A percentile compares a stretch with the other conserved stretches of the same genome.
Conservation (phyloP, 148 eudicot genomes). For the Dianthus caryophyllus region DNA sequence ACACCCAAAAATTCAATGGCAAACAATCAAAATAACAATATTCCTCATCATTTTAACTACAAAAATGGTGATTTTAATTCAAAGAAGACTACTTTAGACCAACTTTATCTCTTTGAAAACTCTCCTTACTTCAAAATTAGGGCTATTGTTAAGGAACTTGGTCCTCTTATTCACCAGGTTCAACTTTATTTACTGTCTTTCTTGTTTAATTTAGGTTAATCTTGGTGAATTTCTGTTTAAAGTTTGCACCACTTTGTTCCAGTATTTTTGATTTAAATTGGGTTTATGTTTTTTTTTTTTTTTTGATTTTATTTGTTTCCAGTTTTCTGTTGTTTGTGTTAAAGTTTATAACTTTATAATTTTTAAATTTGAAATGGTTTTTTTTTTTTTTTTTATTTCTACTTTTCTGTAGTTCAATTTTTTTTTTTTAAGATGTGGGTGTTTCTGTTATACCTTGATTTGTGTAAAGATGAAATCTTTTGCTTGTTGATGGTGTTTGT, state of each 20-base stretch:
- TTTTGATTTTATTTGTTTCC: too few species aligned
- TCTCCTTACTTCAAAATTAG: conserved; percentile 68
- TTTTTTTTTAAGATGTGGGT: not conserved
- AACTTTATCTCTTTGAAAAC: conserved; percentile 29
- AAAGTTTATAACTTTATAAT: too few species aligned
- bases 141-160: conserved; percentile 50
- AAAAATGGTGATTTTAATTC: conserved; percentile 1
- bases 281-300: not conserved
- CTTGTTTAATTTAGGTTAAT: not conserved
- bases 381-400: not conserved
- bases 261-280: not conserved
- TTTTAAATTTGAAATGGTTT: not conserved
- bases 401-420: not conserved
- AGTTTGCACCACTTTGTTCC: not conserved
- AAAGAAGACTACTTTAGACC: conserved; percentile 53
- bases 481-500: not conserved
- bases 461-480: conserved; percentile 4
- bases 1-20: conserved; percentile 4
- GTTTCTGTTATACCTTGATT: not conserved
- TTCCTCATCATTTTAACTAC: conserved; percentile 3
- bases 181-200: conserved; percentile 7
- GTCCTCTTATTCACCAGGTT: conserved; percentile 83
- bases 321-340: too few species aligned
- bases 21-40: not conserved
- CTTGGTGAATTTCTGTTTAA: not conserved